A percentile compares a stretch with the other conserved stretches of the same genome.
These are phyloP conservation scores for Dentipellis sp. DNA, from an alignment of 768 basidiomycete species.

Conservation along the genomic window DNA sequence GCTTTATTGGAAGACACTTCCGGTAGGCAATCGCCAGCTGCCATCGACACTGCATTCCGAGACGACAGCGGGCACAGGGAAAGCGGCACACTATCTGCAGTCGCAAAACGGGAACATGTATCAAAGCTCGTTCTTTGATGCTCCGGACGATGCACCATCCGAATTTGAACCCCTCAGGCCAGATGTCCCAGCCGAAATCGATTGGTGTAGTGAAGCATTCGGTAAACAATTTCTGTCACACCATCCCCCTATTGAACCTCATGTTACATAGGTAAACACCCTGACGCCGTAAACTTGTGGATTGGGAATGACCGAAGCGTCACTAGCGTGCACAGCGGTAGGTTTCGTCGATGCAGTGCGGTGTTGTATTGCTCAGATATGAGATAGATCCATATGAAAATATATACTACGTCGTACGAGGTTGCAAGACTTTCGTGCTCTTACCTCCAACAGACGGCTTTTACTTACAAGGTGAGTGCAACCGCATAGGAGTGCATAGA, in stretches of 20 bases:
- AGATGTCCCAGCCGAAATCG: conserved; percentile 62
- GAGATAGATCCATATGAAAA: conserved; percentile 83
- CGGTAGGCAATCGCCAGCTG: neutral
- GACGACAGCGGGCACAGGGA: conserved; percentile 13
- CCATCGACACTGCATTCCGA: neutral
- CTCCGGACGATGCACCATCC: conserved; percentile 26
- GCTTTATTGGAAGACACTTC: conserved; percentile 20
- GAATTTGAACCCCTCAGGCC: conserved; percentile 54
- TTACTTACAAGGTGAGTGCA: conserved; percentile 59
- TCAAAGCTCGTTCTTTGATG: conserved; percentile 32
- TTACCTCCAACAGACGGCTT: conserved; percentile 86
- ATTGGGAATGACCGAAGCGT: conserved; percentile 70
- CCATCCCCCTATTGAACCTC: neutral
- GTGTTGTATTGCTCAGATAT: neutral
- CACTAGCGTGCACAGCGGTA: conserved; percentile 85
- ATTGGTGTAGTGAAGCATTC: conserved; percentile 71
- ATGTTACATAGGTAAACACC: conserved; percentile 36
- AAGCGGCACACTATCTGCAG: conserved; percentile 62
- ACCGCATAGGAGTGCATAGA: neutral
- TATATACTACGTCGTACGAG: conserved; percentile 80
- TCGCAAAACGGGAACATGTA: conserved; percentile 90
- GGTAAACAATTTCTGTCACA: conserved; percentile 32
- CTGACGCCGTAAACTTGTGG: conserved; percentile 93
- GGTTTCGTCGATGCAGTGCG: conserved; percentile 8
- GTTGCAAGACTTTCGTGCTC: conserved; percentile 78